Conservation (phyloP, 768 basidiomycete genomes). For the Boletus insuetus region DNA sequence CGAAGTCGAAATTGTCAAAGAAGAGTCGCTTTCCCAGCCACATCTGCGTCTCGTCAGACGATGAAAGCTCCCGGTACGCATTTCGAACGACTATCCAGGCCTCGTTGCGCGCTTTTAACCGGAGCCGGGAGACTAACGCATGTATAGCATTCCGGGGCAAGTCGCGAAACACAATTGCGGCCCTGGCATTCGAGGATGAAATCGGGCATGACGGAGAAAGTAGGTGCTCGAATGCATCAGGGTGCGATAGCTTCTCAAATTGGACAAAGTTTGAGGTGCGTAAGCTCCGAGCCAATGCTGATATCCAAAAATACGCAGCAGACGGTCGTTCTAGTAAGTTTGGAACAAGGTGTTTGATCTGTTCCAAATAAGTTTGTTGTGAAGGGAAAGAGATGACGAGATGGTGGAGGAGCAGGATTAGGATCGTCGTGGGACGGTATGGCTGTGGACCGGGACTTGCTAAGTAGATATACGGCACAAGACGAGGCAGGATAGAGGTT, state of each 20-base stretch:
- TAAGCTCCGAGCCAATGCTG: constrained; percentile 47
- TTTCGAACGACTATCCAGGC: constrained; percentile 59
- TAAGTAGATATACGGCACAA: constrained; percentile 50
- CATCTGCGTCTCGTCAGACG: constrained; percentile 35
- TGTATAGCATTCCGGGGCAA: constrained; percentile 43
- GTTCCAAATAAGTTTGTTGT: constrained; percentile 47
- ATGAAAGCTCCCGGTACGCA: constrained; percentile 59
- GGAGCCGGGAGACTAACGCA: constrained; percentile 45
- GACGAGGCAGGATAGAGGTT: constrained; percentile 56
- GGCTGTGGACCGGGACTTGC: constrained; percentile 13
- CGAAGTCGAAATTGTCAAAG: constrained; percentile 36
- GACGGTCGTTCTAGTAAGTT: constrained; percentile 38
- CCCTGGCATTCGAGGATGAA: background rate
- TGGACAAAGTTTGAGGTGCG: constrained; percentile 53
- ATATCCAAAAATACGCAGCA: constrained; percentile 49
- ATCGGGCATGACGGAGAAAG: constrained; percentile 8
- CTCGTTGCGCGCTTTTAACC: constrained; percentile 48
- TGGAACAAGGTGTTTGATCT: constrained; percentile 20
- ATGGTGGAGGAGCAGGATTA: constrained; percentile 58
- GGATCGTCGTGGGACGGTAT: constrained; percentile 30
- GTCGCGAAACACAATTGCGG: constrained; percentile 5
- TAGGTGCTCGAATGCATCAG: constrained; percentile 24
- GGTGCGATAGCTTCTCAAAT: constrained; percentile 45
- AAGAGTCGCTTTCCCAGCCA: constrained; percentile 54
- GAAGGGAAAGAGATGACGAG: constrained; percentile 62